phyloP scores from a whole-genome alignment of 371 early-diverging fungal species.

The Saksenaea oblongispora region DNA sequence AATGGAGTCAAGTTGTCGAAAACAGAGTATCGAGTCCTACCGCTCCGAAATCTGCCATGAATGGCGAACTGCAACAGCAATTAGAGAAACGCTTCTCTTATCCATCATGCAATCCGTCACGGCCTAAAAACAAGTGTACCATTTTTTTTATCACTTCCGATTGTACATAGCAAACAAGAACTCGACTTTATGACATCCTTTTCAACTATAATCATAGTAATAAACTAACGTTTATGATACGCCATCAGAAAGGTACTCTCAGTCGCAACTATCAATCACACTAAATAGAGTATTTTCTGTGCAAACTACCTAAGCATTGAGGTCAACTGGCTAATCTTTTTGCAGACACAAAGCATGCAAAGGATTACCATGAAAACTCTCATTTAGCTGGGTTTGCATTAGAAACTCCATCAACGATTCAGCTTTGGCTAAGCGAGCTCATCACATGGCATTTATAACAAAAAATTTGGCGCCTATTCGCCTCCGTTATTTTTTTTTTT shows the following conservation, averaged over 20 bases:
- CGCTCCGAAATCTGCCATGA: background rate
- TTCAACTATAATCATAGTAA: background rate
- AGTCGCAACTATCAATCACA: background rate
- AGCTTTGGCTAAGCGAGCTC: background rate
- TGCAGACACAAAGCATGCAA: background rate
- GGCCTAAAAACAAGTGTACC: background rate
- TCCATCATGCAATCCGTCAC: background rate
- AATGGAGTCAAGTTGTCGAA: slow-evolving; percentile 20
- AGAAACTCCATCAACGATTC: background rate
- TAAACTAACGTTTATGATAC: background rate
- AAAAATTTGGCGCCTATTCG: background rate
- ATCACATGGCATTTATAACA: background rate
- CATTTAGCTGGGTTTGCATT: background rate
- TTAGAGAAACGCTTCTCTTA: background rate
- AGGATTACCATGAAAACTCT: background rate
- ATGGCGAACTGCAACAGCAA: slow-evolving; percentile 1
- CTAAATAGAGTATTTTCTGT: background rate
- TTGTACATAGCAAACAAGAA: too few relatives aligned
- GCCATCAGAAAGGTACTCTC: background rate
- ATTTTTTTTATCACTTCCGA: too few relatives aligned
- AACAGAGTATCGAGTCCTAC: background rate
- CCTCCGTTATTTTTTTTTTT: too few relatives aligned
- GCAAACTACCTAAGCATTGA: background rate
- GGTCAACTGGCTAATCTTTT: background rate
- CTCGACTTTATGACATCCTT: too few relatives aligned